Percentiles rank a stretch among this genome's conserved stretches.
These are phyloP conservation scores for Rhododendron ovatum DNA, from an alignment of 148 eudicot genomes.

Conservation along the genomic window DNA sequence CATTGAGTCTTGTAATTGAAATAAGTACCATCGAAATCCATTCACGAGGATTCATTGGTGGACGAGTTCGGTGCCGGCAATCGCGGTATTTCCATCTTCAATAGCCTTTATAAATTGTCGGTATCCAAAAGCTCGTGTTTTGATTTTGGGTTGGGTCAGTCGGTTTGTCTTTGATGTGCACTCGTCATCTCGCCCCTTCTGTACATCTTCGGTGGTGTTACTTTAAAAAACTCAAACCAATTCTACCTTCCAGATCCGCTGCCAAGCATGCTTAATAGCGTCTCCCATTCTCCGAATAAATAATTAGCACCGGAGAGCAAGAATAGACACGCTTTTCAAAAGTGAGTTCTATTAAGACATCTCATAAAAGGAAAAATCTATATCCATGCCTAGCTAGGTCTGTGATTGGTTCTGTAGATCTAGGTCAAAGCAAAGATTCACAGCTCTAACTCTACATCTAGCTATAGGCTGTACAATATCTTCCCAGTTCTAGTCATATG, in stretches of 20 bases:
- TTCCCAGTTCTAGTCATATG: not conserved
- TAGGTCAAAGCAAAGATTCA: not conserved
- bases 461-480: not conserved
- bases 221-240: not conserved
- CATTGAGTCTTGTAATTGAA: too few species aligned
- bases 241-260: not conserved
- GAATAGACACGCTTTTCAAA: not conserved
- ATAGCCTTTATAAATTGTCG: not conserved
- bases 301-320: not conserved
- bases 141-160: not conserved
- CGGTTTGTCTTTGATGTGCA: not conserved
- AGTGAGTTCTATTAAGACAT: not conserved
- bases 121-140: not conserved
- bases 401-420: not conserved
- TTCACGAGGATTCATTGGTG: not conserved
- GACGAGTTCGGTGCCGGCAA: not conserved
- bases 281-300: too few species aligned
- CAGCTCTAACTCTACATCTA: not conserved
- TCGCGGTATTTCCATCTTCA: not conserved
- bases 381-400: not conserved
- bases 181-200: not conserved
- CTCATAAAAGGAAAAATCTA: not conserved
- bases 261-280: too few species aligned
- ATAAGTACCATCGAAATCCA: too few species aligned
- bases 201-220: too few species aligned